phyloP scores from a whole-genome alignment of 495 filamentous ascomycete species.

The Neurospora sp. region DNA sequence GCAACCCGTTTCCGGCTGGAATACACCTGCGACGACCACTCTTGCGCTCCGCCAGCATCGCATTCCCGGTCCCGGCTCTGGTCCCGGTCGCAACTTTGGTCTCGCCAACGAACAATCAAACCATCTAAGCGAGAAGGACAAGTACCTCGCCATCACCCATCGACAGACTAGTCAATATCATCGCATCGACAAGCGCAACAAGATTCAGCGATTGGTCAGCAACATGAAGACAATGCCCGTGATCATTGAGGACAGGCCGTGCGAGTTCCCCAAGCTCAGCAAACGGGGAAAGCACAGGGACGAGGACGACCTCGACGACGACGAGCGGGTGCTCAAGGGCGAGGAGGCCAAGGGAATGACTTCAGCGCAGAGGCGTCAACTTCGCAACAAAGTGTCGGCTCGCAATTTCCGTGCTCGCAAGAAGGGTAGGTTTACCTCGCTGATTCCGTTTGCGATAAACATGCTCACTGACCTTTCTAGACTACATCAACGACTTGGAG shows the following conservation, averaged over 20 bases:
- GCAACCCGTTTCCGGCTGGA: neutral
- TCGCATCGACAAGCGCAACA: neutral
- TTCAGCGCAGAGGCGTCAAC: conserved; percentile 85
- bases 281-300: conserved; percentile 32
- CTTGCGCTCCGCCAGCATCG: neutral
- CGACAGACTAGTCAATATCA: neutral
- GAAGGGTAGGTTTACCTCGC: conserved; percentile 60
- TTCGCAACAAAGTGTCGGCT: conserved; percentile 97
- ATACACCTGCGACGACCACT: neutral
- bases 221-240: neutral
- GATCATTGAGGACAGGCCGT: neutral
- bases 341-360: conserved; percentile 96
- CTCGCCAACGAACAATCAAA: neutral
- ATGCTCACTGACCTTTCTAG: neutral
- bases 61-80: neutral
- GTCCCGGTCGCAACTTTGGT: neutral
- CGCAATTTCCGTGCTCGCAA: conserved; percentile 89
- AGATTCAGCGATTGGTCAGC: neutral
- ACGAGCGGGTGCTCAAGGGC: conserved; percentile 83
- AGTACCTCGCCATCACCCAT: neutral
- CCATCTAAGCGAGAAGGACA: neutral
- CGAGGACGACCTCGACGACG: conserved; percentile 97
- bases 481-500: neutral
- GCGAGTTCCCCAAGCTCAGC: neutral
- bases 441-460: neutral